A percentile compares a stretch with the other conserved stretches of the same genome.
Evolutionary conservation across 805 yeast species (phyloP).

Genomic region (Sugiyamaella lignohabitans): DNA sequence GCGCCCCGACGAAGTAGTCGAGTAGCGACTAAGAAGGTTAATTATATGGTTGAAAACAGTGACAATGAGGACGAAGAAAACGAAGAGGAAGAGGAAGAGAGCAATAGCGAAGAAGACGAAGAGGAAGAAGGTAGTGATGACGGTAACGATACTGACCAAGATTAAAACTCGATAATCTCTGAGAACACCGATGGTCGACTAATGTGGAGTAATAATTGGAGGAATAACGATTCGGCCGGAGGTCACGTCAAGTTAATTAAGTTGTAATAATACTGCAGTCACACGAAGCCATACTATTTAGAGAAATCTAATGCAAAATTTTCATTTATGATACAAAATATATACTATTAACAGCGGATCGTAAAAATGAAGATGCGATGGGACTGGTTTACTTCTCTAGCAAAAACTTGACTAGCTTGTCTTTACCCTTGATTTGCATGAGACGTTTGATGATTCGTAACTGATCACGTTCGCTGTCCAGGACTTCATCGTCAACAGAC

Average conservation of each 20-base stretch:
- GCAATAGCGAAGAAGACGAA: conserved; percentile 17
- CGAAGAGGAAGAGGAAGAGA: conserved; percentile 15
- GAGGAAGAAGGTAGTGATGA: conserved; percentile 11
- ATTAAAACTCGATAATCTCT: no score
- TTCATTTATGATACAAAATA: background rate
- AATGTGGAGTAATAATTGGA: no score
- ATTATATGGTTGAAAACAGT: conserved; percentile 14
- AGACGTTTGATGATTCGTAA: conserved; percentile 52
- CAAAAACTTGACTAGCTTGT: conserved; percentile 54
- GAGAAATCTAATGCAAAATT: no score
- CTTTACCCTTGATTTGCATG: conserved; percentile 64
- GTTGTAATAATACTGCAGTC: no score
- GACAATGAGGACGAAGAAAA: conserved; percentile 12
- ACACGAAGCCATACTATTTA: no score
- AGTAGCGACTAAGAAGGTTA: conserved; percentile 8
- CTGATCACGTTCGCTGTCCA: conserved; percentile 43
- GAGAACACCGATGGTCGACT: no score
- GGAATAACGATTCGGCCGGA: no score
- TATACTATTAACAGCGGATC: no score
- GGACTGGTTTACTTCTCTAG: background rate
- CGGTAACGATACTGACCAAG: background rate
- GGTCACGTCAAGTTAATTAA: no score
- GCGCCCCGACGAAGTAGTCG: conserved; percentile 19
- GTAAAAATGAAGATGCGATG: no score
- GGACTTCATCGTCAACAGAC: conserved; percentile 22